These are phyloP conservation scores for Laburnicola sp. DNA, from an alignment of 2,329 filamentous ascomycete genomes.

Conservation along the genomic window DNA sequence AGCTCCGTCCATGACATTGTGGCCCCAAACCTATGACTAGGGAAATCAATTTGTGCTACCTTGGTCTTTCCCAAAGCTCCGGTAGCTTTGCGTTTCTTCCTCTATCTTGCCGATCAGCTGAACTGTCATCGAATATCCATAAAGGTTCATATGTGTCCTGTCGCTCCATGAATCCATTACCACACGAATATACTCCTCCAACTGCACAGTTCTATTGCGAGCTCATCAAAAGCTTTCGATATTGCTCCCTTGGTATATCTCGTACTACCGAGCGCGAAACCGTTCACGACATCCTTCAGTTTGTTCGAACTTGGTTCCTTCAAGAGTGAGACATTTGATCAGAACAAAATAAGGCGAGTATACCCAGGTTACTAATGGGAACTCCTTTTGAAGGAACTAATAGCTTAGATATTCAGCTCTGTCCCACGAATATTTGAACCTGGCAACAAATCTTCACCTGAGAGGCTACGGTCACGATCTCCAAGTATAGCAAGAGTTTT, in stretches of 20 bases:
- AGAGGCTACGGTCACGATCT: background rate
- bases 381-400: too few relatives aligned
- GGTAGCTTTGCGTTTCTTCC: conserved; percentile 6
- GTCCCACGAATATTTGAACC: conserved; percentile 13
- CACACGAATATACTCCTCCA: conserved; percentile 10
- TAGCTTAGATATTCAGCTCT: too few relatives aligned
- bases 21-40: conserved; percentile 22
- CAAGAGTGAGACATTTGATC: conserved; percentile 8
- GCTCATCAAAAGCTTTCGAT: conserved; percentile 10
- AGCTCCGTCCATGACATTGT: conserved; percentile 18
- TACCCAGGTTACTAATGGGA: too few relatives aligned
- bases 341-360: too few relatives aligned
- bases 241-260: conserved; percentile 20
- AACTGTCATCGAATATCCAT: conserved; percentile 18
- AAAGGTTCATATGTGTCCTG: conserved; percentile 9
- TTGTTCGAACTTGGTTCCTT: conserved; percentile 9
- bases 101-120: background rate
- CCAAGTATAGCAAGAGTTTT: background rate
- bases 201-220: conserved; percentile 15
- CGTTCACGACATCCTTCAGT: background rate
- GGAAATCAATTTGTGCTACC: conserved; percentile 3
- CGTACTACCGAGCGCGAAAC: conserved; percentile 18
- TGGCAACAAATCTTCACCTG: background rate
- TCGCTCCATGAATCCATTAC: conserved; percentile 14
- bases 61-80: conserved; percentile 5